These are phyloP conservation scores for Phytopythium oedochilum DNA, from an alignment of 352 stramenopile species.

Conservation along the genomic window DNA sequence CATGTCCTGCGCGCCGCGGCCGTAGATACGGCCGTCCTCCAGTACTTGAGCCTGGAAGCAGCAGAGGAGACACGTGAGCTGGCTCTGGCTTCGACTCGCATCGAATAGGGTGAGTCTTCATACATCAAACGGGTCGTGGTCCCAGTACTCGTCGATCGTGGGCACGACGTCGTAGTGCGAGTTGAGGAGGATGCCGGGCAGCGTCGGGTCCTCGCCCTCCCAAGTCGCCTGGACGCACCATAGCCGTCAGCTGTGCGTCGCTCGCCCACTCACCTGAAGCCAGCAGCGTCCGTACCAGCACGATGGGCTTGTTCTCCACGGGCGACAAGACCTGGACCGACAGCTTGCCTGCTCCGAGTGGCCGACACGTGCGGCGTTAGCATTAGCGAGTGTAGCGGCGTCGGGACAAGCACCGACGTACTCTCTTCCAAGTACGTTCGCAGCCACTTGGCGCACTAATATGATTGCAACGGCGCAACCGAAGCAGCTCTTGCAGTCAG, in stretches of 20 bases:
- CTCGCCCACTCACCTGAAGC: too few relatives aligned
- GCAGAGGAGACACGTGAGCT: too few relatives aligned
- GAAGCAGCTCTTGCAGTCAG: too few relatives aligned
- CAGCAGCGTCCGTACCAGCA: slow-evolving; percentile 68
- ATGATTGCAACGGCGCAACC: not conserved
- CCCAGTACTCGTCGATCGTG: slow-evolving; percentile 81
- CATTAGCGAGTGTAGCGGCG: not conserved
- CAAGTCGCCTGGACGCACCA: slow-evolving; percentile 50
- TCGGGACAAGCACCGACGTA: slow-evolving; percentile 18
- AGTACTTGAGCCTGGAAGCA: slow-evolving; percentile 65
- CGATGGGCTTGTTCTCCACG: slow-evolving; percentile 78
- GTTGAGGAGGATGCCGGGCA: slow-evolving; percentile 92
- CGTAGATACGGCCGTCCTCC: slow-evolving; percentile 91
- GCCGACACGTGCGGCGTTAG: not conserved
- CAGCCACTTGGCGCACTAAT: slow-evolving; percentile 61
- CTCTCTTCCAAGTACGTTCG: slow-evolving; percentile 37
- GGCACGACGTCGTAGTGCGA: slow-evolving; percentile 97
- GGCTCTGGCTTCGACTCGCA: too few relatives aligned
- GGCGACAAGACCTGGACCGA: slow-evolving; percentile 49
- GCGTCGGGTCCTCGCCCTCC: slow-evolving; percentile 71
- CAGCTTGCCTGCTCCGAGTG: slow-evolving; percentile 24
- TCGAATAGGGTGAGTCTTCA: too few relatives aligned
- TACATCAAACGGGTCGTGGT: slow-evolving; percentile 89
- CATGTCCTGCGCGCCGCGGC: slow-evolving; percentile 94
- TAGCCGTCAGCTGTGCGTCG: too few relatives aligned